These are phyloP conservation scores for Kondoa subrosea DNA, from an alignment of 768 basidiomycete species.

Conservation along the genomic window DNA sequence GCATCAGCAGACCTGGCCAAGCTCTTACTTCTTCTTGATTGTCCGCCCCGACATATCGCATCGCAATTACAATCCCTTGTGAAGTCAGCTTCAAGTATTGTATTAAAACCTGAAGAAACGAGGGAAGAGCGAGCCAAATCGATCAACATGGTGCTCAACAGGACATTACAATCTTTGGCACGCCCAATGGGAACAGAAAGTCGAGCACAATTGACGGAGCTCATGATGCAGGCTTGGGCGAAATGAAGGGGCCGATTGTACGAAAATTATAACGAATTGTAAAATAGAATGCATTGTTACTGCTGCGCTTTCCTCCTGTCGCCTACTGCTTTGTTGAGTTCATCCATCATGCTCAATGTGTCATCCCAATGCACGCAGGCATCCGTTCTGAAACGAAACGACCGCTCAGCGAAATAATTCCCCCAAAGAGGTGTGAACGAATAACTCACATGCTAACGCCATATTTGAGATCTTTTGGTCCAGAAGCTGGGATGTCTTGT, in stretches of 20 bases:
- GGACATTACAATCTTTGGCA: neutral
- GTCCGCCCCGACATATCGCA: no score
- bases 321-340: slow-evolving; percentile 26
- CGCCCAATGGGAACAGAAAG: neutral
- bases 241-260: neutral
- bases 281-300: neutral
- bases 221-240: neutral
- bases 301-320: slow-evolving; percentile 6
- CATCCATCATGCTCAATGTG: slow-evolving; percentile 57
- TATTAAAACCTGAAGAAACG: neutral
- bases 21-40: no score
- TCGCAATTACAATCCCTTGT: no score
- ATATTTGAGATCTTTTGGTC: slow-evolving; percentile 51
- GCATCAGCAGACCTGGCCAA: neutral
- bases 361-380: slow-evolving; percentile 76
- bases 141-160: neutral
- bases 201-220: neutral
- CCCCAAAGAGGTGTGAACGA: neutral
- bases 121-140: neutral
- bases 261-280: neutral
- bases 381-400: slow-evolving; percentile 52
- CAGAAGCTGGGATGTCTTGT: slow-evolving; percentile 62
- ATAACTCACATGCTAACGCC: slow-evolving; percentile 32
- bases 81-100: neutral
- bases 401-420: slow-evolving; percentile 16